These are phyloP conservation scores for Trichoderma breve DNA, from an alignment of 2,329 filamentous ascomycete genomes.

Conservation along the genomic window DNA sequence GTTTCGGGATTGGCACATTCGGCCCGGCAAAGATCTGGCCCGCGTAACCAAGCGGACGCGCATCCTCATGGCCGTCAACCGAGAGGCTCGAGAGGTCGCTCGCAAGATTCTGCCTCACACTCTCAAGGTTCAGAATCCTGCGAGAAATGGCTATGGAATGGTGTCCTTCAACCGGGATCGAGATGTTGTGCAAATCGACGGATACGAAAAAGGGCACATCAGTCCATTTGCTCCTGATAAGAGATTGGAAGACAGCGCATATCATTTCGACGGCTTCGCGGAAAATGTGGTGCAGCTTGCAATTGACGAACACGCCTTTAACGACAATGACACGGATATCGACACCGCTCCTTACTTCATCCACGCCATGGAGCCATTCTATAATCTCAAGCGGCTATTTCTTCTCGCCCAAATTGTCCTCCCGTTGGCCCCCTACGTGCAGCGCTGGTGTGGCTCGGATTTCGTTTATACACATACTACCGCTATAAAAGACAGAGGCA, in stretches of 20 bases:
- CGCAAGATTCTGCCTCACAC: constrained; percentile 34
- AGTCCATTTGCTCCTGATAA: background rate
- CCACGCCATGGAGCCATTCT: constrained; percentile 23
- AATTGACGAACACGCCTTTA: constrained; percentile 20
- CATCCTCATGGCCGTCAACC: constrained; percentile 34
- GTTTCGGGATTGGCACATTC: background rate
- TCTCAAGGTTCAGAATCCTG: constrained; percentile 29
- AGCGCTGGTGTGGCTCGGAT: constrained; percentile 36
- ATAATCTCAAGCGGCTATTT: constrained; percentile 32
- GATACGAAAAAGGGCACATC: background rate
- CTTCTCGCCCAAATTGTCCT: background rate
- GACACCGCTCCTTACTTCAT: background rate
- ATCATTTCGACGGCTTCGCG: constrained; percentile 30
- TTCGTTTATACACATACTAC: constrained; percentile 29
- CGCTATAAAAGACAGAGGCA: constrained; percentile 29
- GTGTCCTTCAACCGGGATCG: constrained; percentile 33
- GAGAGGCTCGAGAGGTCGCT: constrained; percentile 38
- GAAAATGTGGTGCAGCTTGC: constrained; percentile 33
- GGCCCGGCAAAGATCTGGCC: constrained; percentile 24
- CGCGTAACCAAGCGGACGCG: constrained; percentile 32
- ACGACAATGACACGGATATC: background rate
- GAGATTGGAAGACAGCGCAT: background rate
- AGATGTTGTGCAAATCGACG: constrained; percentile 33
- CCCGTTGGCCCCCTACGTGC: background rate
- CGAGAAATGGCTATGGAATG: constrained; percentile 24